Conservation (phyloP, 73 alveolate genomes). For the Paramecium biaurelia region DNA sequence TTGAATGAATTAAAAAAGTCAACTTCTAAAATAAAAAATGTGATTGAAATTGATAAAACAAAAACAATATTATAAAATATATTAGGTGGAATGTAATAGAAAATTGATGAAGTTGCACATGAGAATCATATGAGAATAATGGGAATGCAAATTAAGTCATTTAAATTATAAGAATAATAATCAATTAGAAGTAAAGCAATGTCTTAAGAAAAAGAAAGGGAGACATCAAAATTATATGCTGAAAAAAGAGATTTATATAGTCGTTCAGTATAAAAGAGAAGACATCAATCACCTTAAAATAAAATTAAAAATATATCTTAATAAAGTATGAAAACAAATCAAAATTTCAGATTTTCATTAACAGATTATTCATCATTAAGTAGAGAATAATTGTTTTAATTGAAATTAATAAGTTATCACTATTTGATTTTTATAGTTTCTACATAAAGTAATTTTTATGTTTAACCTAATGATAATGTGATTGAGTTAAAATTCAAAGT, state of each 20-base stretch:
- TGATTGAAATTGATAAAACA: neutral
- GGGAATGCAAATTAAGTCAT: conserved; percentile 46
- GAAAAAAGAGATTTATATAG: neutral
- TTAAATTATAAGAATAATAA: neutral
- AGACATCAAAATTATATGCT: conserved; percentile 14
- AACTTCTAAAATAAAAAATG: neutral
- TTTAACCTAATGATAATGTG: neutral
- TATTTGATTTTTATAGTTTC: conserved; percentile 24
- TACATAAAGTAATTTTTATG: neutral
- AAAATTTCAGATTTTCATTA: neutral
- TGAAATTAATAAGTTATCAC: conserved; percentile 18
- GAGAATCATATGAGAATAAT: conserved; percentile 41
- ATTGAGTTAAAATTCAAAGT: conserved; percentile 13
- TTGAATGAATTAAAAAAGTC: neutral
- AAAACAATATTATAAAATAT: neutral
- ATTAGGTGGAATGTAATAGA: conserved; percentile 19
- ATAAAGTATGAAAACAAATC: neutral
- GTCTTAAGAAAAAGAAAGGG: conserved; percentile 24
- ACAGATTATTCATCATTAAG: conserved; percentile 41
- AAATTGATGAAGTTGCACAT: neutral
- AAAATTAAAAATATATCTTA: neutral
- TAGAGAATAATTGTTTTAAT: conserved; percentile 28
- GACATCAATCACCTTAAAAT: neutral
- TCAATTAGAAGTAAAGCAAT: neutral
- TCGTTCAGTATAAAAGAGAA: neutral